These are phyloP conservation scores for Anethum foeniculum DNA, from an alignment of 140 eudicot genomes.

Conservation along the genomic window DNA sequence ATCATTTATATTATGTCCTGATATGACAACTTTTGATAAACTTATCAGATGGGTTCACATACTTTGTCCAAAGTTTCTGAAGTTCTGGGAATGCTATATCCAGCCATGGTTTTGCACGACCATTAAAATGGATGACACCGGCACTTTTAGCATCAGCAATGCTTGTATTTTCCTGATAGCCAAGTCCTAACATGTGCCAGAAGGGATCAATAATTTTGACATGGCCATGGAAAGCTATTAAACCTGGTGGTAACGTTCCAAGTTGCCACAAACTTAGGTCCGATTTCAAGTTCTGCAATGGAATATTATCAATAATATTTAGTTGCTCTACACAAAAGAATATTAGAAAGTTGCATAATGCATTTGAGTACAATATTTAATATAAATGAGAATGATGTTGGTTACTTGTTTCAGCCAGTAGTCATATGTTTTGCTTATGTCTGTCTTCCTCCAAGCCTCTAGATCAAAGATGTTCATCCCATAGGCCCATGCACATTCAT, in stretches of 20 bases:
- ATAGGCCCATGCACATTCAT: constrained; percentile 98
- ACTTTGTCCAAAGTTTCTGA: constrained; percentile 70
- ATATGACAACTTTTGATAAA: constrained; percentile 79
- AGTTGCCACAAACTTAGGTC: constrained; percentile 94
- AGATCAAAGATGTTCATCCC: constrained; percentile 94
- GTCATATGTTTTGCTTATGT: constrained; percentile 71
- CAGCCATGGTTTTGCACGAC: constrained; percentile 94
- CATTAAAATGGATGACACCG: constrained; percentile 83
- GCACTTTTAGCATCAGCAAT: constrained; percentile 59
- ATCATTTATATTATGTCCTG: constrained; percentile 31
- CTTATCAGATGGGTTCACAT: constrained; percentile 75
- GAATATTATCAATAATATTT: background rate
- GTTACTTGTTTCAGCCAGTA: constrained; percentile 72
- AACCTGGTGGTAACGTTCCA: constrained; percentile 95
- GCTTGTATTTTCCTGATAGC: constrained; percentile 88
- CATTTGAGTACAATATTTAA: background rate
- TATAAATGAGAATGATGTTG: background rate
- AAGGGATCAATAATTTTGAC: constrained; percentile 63
- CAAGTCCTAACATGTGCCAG: constrained; percentile 96
- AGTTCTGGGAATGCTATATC: constrained; percentile 89
- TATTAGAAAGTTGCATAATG: background rate
- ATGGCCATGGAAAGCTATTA: constrained; percentile 90
- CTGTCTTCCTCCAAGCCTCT: constrained; percentile 80
- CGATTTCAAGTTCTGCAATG: constrained; percentile 77
- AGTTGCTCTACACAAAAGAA: background rate